Conservation (phyloP, 1,284 basidiomycete species). For the Stygiomarasmius scandens region DNA sequence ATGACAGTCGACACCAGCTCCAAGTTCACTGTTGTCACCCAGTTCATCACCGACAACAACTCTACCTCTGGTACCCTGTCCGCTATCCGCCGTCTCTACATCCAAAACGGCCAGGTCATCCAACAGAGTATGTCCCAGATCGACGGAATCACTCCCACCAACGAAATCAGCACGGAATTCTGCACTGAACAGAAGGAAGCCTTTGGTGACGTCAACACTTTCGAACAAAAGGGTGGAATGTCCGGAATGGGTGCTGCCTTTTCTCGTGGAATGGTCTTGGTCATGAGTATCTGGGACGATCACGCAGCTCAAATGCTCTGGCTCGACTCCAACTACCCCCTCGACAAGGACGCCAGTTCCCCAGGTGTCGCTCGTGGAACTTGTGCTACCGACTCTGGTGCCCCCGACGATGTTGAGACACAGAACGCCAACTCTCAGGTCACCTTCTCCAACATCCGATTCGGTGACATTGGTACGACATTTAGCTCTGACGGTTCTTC, state of each 20-base stretch:
- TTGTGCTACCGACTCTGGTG: conserved; percentile 51
- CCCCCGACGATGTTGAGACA: conserved; percentile 48
- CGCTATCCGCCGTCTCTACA: conserved; percentile 59
- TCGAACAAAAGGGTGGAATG: conserved; percentile 47
- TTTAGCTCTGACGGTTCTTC: conserved; percentile 22
- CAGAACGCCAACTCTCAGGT: conserved; percentile 43
- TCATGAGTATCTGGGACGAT: conserved; percentile 55
- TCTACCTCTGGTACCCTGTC: conserved; percentile 46
- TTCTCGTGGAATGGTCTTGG: conserved; percentile 53
- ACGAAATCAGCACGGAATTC: conserved; percentile 44
- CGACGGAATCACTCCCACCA: conserved; percentile 37
- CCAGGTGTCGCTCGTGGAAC: conserved; percentile 57
- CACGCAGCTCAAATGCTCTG: conserved; percentile 59
- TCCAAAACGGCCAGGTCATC: conserved; percentile 54
- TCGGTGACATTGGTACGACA: conserved; percentile 56
- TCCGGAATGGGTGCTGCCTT: conserved; percentile 46
- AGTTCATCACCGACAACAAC: conserved; percentile 53
- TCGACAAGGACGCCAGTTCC: conserved; percentile 36
- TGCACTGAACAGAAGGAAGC: conserved; percentile 46
- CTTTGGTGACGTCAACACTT: conserved; percentile 47
- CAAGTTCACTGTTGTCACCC: conserved; percentile 57
- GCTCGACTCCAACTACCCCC: conserved; percentile 61
- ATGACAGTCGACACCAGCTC: conserved; percentile 44
- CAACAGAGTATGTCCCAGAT: conserved; percentile 49
- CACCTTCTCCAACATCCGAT: conserved; percentile 60